Percentiles rank a stretch among this genome's conserved stretches.
These are phyloP conservation scores for Cadophora malorum DNA, from an alignment of 2,329 filamentous ascomycete species.

Conservation along the genomic window DNA sequence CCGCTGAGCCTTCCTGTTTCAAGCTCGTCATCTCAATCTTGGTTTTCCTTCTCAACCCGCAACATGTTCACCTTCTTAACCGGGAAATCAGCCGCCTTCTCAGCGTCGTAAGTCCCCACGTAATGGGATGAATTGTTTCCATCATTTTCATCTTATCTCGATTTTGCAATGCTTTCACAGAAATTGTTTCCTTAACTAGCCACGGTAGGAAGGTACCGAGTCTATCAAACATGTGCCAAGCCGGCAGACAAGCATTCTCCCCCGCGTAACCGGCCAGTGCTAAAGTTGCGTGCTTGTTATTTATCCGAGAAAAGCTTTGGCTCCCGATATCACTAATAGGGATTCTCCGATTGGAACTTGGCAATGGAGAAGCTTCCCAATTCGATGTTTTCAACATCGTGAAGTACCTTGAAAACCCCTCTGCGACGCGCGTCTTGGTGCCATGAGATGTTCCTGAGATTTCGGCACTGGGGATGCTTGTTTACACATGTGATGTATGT, in stretches of 20 bases:
- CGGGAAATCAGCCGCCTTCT: background rate
- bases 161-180: background rate
- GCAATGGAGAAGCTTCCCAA: conserved; percentile 9
- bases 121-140: background rate
- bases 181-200: background rate
- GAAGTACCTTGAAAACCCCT: conserved; percentile 1
- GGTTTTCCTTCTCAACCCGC: background rate
- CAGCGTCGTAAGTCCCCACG: background rate
- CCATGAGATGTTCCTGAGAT: background rate
- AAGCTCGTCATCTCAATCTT: background rate
- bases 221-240: background rate
- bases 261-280: background rate
- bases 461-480: background rate
- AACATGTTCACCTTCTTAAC: background rate
- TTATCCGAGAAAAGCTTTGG: background rate
- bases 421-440: background rate
- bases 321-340: background rate
- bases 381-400: conserved; percentile 15
- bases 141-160: background rate
- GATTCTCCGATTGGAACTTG: conserved; percentile 3
- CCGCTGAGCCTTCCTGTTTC: background rate
- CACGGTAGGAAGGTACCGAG: background rate
- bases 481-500: background rate
- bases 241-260: background rate
- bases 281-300: background rate